A percentile compares a stretch with the other conserved stretches of the same genome.
Evolutionary conservation across 805 yeast species (phyloP).

Genomic region (Wickerhamiella shivajii): DNA sequence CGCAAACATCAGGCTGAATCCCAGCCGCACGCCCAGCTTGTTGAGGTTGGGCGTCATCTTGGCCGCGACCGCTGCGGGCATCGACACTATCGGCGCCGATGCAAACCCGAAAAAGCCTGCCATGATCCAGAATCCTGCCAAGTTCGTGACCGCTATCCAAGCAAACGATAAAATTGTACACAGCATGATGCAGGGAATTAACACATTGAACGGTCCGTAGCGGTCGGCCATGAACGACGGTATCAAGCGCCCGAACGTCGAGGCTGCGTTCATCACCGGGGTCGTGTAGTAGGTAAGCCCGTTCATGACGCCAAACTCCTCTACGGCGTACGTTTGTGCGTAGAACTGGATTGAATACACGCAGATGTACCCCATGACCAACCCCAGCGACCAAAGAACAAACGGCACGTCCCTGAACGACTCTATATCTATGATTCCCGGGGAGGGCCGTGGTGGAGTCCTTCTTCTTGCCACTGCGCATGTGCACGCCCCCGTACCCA

Average conservation of each 20-base stretch:
- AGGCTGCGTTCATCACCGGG: constrained; percentile 25
- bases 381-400: constrained; percentile 17
- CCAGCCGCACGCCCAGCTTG: constrained; percentile 34
- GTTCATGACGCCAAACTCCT: constrained; percentile 13
- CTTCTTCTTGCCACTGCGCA: constrained; percentile 19
- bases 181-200: constrained; percentile 20
- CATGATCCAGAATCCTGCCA: constrained; percentile 21
- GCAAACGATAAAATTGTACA: constrained; percentile 20
- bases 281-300: constrained; percentile 20
- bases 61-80: constrained; percentile 23
- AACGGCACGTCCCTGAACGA: constrained; percentile 21
- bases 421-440: constrained; percentile 14
- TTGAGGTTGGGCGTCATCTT: constrained; percentile 18
- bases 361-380: constrained; percentile 21
- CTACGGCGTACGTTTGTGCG: constrained; percentile 22
- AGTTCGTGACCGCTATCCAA: constrained; percentile 24
- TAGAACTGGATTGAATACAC: constrained; percentile 24
- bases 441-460: constrained; percentile 19
- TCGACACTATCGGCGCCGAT: constrained; percentile 23
- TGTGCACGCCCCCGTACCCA: constrained; percentile 18
- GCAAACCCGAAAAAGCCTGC: constrained; percentile 22
- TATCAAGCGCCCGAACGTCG: constrained; percentile 36
- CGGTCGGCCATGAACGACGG: constrained; percentile 36
- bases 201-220: constrained; percentile 33
- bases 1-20: constrained; percentile 40